These are phyloP conservation scores for Aspergillus tamarii DNA, from an alignment of 2,329 filamentous ascomycete species.

Conservation along the genomic window DNA sequence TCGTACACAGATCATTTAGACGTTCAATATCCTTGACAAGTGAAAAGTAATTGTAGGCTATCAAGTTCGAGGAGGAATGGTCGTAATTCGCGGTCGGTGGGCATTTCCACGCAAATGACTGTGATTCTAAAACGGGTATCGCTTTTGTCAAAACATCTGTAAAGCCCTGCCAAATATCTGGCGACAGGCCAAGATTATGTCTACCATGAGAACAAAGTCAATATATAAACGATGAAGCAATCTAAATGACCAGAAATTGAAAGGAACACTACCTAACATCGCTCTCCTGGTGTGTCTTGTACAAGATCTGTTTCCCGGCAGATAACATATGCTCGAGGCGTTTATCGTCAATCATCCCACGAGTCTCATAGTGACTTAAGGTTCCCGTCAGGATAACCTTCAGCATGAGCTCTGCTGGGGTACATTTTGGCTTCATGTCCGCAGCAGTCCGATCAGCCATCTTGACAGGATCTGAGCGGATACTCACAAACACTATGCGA, in stretches of 20 bases:
- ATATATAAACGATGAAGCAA: not conserved
- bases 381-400: slow-evolving; percentile 53
- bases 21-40: slow-evolving; percentile 66
- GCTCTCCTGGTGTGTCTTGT: slow-evolving; percentile 59
- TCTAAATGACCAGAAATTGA: not conserved
- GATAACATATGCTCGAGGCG: slow-evolving; percentile 61
- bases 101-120: slow-evolving; percentile 64
- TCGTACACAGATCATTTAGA: slow-evolving; percentile 64
- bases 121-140: slow-evolving; percentile 63
- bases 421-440: slow-evolving; percentile 42
- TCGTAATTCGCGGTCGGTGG: slow-evolving; percentile 60
- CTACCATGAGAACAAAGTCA: slow-evolving; percentile 36
- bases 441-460: slow-evolving; percentile 37
- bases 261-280: slow-evolving; percentile 51
- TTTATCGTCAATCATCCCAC: slow-evolving; percentile 62
- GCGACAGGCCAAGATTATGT: slow-evolving; percentile 60
- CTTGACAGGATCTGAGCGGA: slow-evolving; percentile 15
- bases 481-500: not conserved
- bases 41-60: slow-evolving; percentile 61
- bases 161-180: slow-evolving; percentile 63
- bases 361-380: slow-evolving; percentile 62
- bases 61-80: slow-evolving; percentile 62
- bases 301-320: slow-evolving; percentile 62
- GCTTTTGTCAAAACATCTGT: slow-evolving; percentile 61
- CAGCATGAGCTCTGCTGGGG: slow-evolving; percentile 51